These are phyloP conservation scores for Coniochaeta pulveracea DNA, from an alignment of 2,329 filamentous ascomycete species.

Conservation along the genomic window DNA sequence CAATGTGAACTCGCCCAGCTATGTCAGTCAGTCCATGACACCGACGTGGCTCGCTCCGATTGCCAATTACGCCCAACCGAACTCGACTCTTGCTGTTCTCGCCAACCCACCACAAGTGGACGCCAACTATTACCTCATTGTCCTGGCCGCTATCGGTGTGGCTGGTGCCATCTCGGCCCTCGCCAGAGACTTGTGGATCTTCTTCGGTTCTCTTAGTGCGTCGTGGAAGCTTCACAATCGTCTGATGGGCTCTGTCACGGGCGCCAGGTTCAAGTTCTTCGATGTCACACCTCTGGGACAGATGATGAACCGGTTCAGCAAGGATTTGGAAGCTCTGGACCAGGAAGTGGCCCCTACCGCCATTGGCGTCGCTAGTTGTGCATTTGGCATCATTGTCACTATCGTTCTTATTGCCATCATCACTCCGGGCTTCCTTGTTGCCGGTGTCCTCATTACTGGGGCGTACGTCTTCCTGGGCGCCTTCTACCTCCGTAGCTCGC, in stretches of 20 bases:
- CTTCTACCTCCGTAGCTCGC: constrained; percentile 86
- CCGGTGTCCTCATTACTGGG: constrained; percentile 71
- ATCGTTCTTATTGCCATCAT: constrained; percentile 78
- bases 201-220: constrained; percentile 81
- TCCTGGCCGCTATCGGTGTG: constrained; percentile 73
- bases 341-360: constrained; percentile 92
- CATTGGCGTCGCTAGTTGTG: constrained; percentile 60
- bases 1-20: constrained; percentile 22
- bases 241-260: constrained; percentile 67
- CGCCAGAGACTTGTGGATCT: constrained; percentile 75
- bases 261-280: constrained; percentile 95
- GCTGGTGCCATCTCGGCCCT: constrained; percentile 73
- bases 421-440: constrained; percentile 82
- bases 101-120: constrained; percentile 49
- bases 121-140: constrained; percentile 68
- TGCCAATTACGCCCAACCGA: constrained; percentile 23
- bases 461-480: constrained; percentile 75
- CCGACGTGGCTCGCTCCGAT: constrained; percentile 28
- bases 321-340: constrained; percentile 88
- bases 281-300: constrained; percentile 92
- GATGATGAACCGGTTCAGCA: constrained; percentile 97
- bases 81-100: constrained; percentile 24
- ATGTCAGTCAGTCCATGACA: constrained; percentile 21
- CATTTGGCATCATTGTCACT: constrained; percentile 65
- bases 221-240: constrained; percentile 74